These are phyloP conservation scores for Corniculantispora saksenae DNA, from an alignment of 2,329 filamentous ascomycete genomes.

Conservation along the genomic window DNA sequence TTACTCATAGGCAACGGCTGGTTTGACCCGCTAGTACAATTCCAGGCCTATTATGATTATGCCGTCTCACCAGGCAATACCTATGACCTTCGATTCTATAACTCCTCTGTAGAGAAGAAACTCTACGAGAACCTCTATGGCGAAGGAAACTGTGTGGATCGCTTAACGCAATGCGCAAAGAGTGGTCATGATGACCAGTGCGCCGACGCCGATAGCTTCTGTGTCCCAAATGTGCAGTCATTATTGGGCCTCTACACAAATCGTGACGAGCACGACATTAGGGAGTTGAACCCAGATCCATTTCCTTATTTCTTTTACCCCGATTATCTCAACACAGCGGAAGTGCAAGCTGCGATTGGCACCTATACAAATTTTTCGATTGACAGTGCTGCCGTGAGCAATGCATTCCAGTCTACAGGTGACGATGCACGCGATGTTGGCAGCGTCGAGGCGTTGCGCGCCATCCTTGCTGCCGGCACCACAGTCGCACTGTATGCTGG, in stretches of 20 bases:
- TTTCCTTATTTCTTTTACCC: slow-evolving; percentile 58
- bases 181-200: neutral
- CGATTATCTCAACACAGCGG: slow-evolving; percentile 57
- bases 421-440: neutral
- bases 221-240: slow-evolving; percentile 35
- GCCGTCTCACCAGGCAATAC: slow-evolving; percentile 45
- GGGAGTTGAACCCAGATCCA: slow-evolving; percentile 54
- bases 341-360: slow-evolving; percentile 57
- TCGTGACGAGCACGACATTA: slow-evolving; percentile 62
- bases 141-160: slow-evolving; percentile 24
- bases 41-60: neutral
- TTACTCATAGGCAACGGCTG: slow-evolving; percentile 68
- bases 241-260: slow-evolving; percentile 51
- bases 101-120: neutral
- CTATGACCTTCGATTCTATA: neutral
- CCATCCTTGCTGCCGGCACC: slow-evolving; percentile 59
- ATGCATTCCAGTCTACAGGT: neutral
- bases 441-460: slow-evolving; percentile 49
- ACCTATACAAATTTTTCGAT: neutral
- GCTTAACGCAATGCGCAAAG: neutral
- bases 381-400: neutral
- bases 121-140: slow-evolving; percentile 62
- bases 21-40: slow-evolving; percentile 18
- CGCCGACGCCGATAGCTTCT: neutral
- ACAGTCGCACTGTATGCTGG: slow-evolving; percentile 68